Evolutionary conservation across 2,329 filamentous ascomycete genomes (phyloP), one percentile per base, ranked within the genome.

Genomic region (Colletotrichum cuscutae): DNA sequence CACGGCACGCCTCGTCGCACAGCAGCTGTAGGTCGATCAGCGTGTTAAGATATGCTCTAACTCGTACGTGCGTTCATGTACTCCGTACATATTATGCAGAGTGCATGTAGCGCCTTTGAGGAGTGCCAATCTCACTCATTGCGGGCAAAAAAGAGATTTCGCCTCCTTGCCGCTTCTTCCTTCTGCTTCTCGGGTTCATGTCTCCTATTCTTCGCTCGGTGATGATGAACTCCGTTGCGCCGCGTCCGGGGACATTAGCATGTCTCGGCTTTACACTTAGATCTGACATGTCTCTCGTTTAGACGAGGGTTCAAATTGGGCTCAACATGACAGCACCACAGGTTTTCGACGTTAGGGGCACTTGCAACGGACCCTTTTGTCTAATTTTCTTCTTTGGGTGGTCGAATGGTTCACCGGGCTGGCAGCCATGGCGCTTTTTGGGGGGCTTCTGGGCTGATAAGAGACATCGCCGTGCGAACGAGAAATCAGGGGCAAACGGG

Each of bases 41-140:
- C 42, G 42, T 19, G n/a, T 53, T 9, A 2, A 24, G 6, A 30
- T 13, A 9, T 19, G 28, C 28, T 5, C 37, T 32, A 3, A 24
- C 8, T 53, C 12, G 19, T 58, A 58, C 15, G 24, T 13, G 15
- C 9, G 42, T 63, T n/a, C 26, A 63, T 63, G 60, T 30, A 30
- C 8, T 32, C 9, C 32, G 11, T 32, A 12, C 60, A 63, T 32
- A 52, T 32, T 49, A 63, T 32, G 46, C 60, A 32, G 8, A 11
- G 42, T 2, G 46, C 15, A 37, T 60, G 35, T 24, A 42, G 58
- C 22, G 60, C 30, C 28, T 24, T 19, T 28, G 24, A 5, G 22
- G 30, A n/a, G 42, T 63, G 15, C 60, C 60, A 63, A 63, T 63
- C 46, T 63, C 60, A 24, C 26, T 60, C n/a, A 22, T 35, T 63